Evolutionary conservation across 495 filamentous ascomycete species (phyloP), one percentile per base, ranked within the genome.

Genomic region (Penicillium lagena): DNA sequence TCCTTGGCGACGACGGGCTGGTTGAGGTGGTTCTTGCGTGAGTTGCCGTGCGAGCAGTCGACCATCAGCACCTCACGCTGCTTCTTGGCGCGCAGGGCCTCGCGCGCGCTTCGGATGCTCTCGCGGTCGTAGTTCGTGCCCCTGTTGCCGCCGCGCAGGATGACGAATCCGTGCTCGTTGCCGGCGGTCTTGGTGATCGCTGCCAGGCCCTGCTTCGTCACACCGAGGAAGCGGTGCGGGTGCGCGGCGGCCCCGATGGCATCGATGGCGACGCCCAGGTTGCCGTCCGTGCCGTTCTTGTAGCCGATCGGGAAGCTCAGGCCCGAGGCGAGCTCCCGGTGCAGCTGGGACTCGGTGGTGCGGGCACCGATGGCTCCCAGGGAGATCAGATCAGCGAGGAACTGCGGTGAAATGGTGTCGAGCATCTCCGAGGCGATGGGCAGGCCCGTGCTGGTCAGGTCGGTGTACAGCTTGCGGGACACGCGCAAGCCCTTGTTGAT

Each of bases 261-360:
- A 59, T 98, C 93, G 50, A 98, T 91, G 34, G 91, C 90, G n/a
- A 98, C 91, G 15, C 78, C 80, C 40, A 98, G 68, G 56, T 84
- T 87, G n/a, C 93, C 93, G 58, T 98, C 93, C 29, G 93, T 98
- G 37, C 93, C 94, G 62, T 98, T 98, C 81, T 97, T 98, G 84
- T 95, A 98, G 11, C 93, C 93, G 40, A 98, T 90, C 6, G 93
- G 93, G 82, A 96, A 98, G 35, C 89, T 95, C 14, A 98, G 80
- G 53, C 93, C 93, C n/a, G 87, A 94, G 14, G 93, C 93, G 28
- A 98, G 75, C 69, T 98, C 93, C 39, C 93, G 82, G 66, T 98
- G 93, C 32, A 97, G 72, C 72, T 98, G 93, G 37, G 83, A 89
- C 71, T 98, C 93, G 22, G 93, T 98, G n/a, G 93, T 98, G 39